phyloP scores from a whole-genome alignment of 305 asterid genomes.

The Salvia sclarea region DNA sequence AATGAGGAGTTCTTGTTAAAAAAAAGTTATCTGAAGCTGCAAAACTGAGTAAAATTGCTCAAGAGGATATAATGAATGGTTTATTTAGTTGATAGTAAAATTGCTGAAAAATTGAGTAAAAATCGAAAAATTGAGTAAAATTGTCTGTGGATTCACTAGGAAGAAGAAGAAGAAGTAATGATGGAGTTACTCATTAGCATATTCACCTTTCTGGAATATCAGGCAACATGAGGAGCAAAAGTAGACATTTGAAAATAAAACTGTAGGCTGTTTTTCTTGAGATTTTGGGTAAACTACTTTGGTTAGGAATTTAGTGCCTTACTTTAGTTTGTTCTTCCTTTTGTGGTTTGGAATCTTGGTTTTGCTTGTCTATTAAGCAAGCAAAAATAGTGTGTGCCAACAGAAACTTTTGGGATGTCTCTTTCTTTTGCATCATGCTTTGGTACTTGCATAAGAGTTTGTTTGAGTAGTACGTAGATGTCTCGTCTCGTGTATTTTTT shows the following conservation, averaged over 20 bases:
- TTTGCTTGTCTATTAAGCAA: slow-evolving; percentile 70
- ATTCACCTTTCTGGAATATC: slow-evolving; percentile 23
- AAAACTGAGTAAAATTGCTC: background rate
- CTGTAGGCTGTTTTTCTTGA: slow-evolving; percentile 27
- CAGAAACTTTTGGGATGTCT: slow-evolving; percentile 30
- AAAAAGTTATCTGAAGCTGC: background rate
- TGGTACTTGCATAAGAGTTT: slow-evolving; percentile 36
- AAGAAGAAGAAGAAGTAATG: slow-evolving; percentile 7
- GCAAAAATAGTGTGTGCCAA: slow-evolving; percentile 32
- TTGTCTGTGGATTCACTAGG: slow-evolving; percentile 2
- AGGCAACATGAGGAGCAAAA: slow-evolving; percentile 34
- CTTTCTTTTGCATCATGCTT: slow-evolving; percentile 33
- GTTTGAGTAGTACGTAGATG: slow-evolving; percentile 22
- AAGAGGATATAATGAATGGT: too few species aligned
- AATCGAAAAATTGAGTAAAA: background rate
- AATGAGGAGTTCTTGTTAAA: too few species aligned
- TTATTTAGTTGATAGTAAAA: too few species aligned
- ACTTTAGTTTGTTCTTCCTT: slow-evolving; percentile 39
- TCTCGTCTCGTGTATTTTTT: slow-evolving; percentile 29
- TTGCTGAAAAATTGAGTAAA: background rate
- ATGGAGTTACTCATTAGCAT: slow-evolving; percentile 20
- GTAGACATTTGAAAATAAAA: slow-evolving; percentile 7
- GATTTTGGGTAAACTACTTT: slow-evolving; percentile 26
- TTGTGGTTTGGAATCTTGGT: slow-evolving; percentile 49
- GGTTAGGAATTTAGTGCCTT: slow-evolving; percentile 20